phyloP scores from a whole-genome alignment of 2,329 filamentous ascomycete species.

The Neofusicoccum laricinum region DNA sequence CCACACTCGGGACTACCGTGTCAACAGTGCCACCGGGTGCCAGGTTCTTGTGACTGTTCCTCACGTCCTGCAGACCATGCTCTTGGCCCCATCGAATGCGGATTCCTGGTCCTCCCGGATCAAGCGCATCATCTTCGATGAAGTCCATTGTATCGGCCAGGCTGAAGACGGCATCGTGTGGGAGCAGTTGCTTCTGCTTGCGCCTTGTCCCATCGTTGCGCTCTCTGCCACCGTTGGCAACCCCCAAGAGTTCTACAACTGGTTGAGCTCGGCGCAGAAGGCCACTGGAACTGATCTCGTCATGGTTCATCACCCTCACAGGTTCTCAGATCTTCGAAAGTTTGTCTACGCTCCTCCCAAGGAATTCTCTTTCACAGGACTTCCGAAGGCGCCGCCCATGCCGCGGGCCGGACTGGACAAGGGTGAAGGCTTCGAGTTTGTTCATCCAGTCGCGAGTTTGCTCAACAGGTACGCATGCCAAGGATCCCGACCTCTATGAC shows the following conservation, averaged over 20 bases:
- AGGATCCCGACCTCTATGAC: too few relatives aligned
- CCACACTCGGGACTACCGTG: constrained; percentile 70
- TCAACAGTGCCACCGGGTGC: constrained; percentile 70
- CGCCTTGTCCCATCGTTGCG: constrained; percentile 75
- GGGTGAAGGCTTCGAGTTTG: constrained; percentile 52
- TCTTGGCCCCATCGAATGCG: constrained; percentile 64
- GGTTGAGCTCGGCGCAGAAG: constrained; percentile 64
- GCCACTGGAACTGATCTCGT: constrained; percentile 61
- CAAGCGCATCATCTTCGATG: constrained; percentile 77
- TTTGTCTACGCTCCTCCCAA: constrained; percentile 61
- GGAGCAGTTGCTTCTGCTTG: constrained; percentile 72
- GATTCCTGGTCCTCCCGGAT: constrained; percentile 66
- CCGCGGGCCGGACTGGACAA: constrained; percentile 49
- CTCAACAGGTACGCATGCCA: constrained; percentile 42
- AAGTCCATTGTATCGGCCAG: constrained; percentile 77
- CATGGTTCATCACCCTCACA: constrained; percentile 65
- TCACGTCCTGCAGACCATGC: constrained; percentile 76
- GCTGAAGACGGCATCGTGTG: constrained; percentile 73
- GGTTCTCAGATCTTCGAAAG: constrained; percentile 77
- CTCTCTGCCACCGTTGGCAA: constrained; percentile 79
- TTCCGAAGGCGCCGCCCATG: constrained; percentile 37
- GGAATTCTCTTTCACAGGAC: constrained; percentile 51
- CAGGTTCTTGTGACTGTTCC: constrained; percentile 77
- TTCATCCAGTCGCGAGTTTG: constrained; percentile 64
- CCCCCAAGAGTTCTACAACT: constrained; percentile 65